These are phyloP conservation scores for Striga asiatica DNA, from an alignment of 257 asterid genomes.

Conservation along the genomic window DNA sequence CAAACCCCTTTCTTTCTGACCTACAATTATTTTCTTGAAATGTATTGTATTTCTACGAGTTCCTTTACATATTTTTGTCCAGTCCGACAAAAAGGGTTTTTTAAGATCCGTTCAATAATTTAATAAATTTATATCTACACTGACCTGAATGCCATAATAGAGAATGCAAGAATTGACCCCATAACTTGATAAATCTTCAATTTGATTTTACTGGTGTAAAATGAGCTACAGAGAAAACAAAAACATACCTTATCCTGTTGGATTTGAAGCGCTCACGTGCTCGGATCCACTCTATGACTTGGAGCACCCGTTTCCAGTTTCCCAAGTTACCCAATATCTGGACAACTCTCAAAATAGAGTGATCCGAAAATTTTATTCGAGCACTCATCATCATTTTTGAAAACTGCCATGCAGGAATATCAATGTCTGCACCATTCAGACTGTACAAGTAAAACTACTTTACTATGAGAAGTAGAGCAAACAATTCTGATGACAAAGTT, in stretches of 20 bases:
- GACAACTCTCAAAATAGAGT: slow-evolving; percentile 72
- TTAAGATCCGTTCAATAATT: background rate
- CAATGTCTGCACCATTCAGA: slow-evolving; percentile 96
- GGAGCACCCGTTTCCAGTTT: slow-evolving; percentile 91
- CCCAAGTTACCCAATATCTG: slow-evolving; percentile 84
- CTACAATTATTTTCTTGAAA: too few species aligned
- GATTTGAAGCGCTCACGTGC: slow-evolving; percentile 80
- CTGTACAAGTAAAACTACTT: slow-evolving; percentile 76
- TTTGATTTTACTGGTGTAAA: background rate
- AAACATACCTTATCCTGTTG: slow-evolving; percentile 56
- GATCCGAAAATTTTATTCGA: slow-evolving; percentile 76
- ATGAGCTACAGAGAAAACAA: background rate
- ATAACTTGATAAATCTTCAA: background rate
- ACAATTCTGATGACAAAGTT: slow-evolving; percentile 5
- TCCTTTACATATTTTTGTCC: too few species aligned
- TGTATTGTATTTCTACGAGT: too few species aligned
- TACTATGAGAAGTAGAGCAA: slow-evolving; percentile 25
- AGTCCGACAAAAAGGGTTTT: background rate
- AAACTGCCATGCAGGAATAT: slow-evolving; percentile 97
- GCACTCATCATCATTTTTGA: slow-evolving; percentile 79
- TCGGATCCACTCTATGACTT: slow-evolving; percentile 88
- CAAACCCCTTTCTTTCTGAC: too few species aligned
- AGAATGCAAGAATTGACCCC: background rate
- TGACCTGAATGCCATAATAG: background rate
- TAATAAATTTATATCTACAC: background rate